Evolutionary conservation across 768 basidiomycete species (phyloP), one percentile per base, ranked within the genome.

Genomic region (Tulasnella sp.): DNA sequence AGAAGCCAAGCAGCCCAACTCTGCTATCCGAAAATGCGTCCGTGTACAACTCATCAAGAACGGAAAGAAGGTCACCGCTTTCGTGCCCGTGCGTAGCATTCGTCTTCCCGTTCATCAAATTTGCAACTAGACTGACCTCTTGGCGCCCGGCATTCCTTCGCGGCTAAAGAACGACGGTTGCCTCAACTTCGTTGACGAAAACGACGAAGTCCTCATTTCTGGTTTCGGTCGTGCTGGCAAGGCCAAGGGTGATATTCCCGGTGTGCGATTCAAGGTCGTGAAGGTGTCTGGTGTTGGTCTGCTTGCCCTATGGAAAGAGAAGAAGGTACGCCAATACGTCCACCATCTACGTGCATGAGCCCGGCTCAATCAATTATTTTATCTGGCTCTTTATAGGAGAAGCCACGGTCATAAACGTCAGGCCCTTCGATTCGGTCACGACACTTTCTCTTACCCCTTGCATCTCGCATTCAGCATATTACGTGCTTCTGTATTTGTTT

Each of bases 1-100:
- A 76, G 97, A 99, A 85, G 96, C 97, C 81, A 99, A 99, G 84
- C 97, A 99, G 83, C 97, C 97, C 84, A 99, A 99, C 88, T 99
- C 97, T 80, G 97, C 97, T 81, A 98, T 99, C 83, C 95, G 97
- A 83, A 99, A 99, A 83, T 99, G 97, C 86, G 97, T 99, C 77
- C 94, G 97, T 85, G 97, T 99, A 75, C 97, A 99, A 80, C 87
- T 99, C 77, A 98, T 99, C 83, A 99, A 99, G 88, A 99, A 99
- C 85, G 97, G 97, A 77, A 99, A 99, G 90, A 98, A 98, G 82
- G 96, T 99, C 81, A 98, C 96, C 75, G 97, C 97, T 79, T 99
- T 99, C 90, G 97, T 98, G 44, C 96, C 96, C 75, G 93, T 93
- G 78, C 77, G 92, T 87, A 22, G 14, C 26, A 72, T 36, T 66